Conservation (phyloP, 805 yeast genomes). For the Starmerella bombicola region DNA sequence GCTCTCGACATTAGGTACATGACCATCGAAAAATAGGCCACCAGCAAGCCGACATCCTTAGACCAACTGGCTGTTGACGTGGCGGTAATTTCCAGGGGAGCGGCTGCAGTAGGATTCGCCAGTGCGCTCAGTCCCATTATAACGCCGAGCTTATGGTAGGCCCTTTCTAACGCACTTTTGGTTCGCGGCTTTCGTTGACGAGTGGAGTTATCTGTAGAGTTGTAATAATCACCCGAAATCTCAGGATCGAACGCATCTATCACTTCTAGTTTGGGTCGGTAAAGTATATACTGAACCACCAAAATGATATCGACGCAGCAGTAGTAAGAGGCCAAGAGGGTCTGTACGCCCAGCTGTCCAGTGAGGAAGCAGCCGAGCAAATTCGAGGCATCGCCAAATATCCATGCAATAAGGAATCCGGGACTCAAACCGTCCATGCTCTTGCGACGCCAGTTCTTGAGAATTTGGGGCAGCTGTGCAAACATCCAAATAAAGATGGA, state of each 20-base stretch:
- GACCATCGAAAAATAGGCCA: conserved; percentile 71
- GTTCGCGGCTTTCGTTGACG: not conserved
- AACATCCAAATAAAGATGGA: conserved; percentile 54
- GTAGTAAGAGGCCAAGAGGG: conserved; percentile 58
- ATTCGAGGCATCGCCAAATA: conserved; percentile 49
- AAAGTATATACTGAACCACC: conserved; percentile 60
- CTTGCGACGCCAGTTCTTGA: conserved; percentile 43
- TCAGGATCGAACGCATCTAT: conserved; percentile 10
- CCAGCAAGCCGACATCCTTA: conserved; percentile 31
- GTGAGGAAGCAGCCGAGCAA: conserved; percentile 64
- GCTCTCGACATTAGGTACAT: conserved; percentile 67
- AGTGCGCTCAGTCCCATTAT: not conserved
- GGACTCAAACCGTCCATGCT: conserved; percentile 59
- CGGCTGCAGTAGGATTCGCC: not conserved
- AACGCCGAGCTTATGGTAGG: not conserved
- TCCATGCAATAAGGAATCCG: conserved; percentile 50
- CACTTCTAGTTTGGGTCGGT: conserved; percentile 25
- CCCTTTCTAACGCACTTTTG: not conserved
- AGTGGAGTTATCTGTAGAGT: conserved; percentile 10
- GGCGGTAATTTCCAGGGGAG: conserved; percentile 1
- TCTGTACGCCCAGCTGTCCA: conserved; percentile 69
- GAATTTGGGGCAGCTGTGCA: conserved; percentile 63
- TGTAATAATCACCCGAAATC: not conserved
- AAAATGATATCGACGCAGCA: conserved; percentile 57
- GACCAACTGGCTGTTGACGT: not conserved